phyloP scores from a whole-genome alignment of 140 eudicot species.

The Senecio squalidus region DNA sequence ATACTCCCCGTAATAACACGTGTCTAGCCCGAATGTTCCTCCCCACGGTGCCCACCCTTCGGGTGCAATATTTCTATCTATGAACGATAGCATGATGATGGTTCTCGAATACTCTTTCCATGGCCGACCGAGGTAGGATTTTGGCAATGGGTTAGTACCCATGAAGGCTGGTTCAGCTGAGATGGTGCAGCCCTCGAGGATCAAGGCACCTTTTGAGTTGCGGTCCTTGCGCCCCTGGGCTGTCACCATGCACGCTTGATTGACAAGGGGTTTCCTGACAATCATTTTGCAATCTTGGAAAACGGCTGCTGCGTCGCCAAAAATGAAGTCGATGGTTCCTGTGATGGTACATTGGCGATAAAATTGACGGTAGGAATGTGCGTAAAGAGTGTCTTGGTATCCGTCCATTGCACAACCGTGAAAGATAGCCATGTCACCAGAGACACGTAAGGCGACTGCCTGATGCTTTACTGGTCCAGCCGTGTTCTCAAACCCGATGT shows the following conservation, averaged over 20 bases:
- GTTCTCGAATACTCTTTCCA: slow-evolving; percentile 67
- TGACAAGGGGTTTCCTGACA: slow-evolving; percentile 35
- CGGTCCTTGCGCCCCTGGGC: slow-evolving; percentile 63
- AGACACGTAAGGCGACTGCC: slow-evolving; percentile 41
- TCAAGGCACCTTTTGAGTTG: slow-evolving; percentile 24
- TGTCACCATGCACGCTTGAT: slow-evolving; percentile 49
- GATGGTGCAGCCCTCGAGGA: slow-evolving; percentile 52
- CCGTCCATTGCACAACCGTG: slow-evolving; percentile 47
- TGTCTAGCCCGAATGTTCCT: slow-evolving; percentile 44
- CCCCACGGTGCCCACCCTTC: slow-evolving; percentile 71
- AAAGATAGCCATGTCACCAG: slow-evolving; percentile 38
- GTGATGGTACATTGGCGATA: slow-evolving; percentile 23
- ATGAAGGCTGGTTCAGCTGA: slow-evolving; percentile 25
- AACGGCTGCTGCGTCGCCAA: slow-evolving; percentile 5
- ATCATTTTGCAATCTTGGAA: slow-evolving; percentile 10
- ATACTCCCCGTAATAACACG: slow-evolving; percentile 44
- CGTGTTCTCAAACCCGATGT: slow-evolving; percentile 31
- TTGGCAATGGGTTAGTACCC: slow-evolving; percentile 8
- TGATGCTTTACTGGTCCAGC: slow-evolving; percentile 23
- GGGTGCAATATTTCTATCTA: slow-evolving; percentile 45
- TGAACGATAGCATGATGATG: slow-evolving; percentile 51
- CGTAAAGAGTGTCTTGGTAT: slow-evolving; percentile 49
- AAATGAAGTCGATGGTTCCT: slow-evolving; percentile 5
- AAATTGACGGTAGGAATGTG: slow-evolving; percentile 39
- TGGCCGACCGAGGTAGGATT: slow-evolving; percentile 67